Percentiles rank a stretch among this genome's conserved stretches.
These are phyloP conservation scores for Ganoderma resinaceum DNA, from an alignment of 1,284 basidiomycete genomes.

Conservation along the genomic window DNA sequence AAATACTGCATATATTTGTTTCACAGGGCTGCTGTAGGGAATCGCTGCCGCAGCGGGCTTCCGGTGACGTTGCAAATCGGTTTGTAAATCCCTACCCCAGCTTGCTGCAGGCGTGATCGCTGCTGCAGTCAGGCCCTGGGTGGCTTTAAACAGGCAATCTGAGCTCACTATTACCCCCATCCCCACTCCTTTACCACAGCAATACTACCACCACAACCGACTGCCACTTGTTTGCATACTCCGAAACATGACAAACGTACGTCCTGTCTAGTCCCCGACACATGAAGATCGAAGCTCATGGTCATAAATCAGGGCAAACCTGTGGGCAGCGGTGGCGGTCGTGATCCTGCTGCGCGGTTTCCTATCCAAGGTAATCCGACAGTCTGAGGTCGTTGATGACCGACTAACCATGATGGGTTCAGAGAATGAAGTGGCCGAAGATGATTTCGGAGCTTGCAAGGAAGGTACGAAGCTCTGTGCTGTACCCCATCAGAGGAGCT, in stretches of 20 bases:
- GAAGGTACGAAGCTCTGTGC: background rate
- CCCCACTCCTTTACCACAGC: background rate
- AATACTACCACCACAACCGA: background rate
- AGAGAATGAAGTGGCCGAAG: background rate
- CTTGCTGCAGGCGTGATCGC: background rate
- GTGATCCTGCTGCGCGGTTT: background rate
- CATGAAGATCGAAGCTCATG: background rate
- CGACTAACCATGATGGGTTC: background rate
- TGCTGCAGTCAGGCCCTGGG: background rate
- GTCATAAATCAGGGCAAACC: background rate
- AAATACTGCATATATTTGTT: too few species aligned
- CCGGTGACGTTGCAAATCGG: background rate
- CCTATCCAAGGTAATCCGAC: background rate
- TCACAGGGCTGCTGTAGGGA: background rate
- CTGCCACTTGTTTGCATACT: background rate
- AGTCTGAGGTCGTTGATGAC: background rate
- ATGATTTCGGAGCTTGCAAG: background rate
- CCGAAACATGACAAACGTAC: background rate
- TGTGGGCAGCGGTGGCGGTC: too few species aligned
- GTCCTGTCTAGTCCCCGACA: background rate
- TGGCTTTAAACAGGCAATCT: background rate
- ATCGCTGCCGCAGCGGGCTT: background rate
- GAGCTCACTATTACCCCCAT: background rate
- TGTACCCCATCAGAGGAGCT: too few species aligned
- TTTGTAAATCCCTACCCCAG: background rate